A percentile compares a stretch with the other conserved stretches of the same genome.
Evolutionary conservation across 179 eudicot species (phyloP).

Genomic region (Sideroxylon spinosum): DNA sequence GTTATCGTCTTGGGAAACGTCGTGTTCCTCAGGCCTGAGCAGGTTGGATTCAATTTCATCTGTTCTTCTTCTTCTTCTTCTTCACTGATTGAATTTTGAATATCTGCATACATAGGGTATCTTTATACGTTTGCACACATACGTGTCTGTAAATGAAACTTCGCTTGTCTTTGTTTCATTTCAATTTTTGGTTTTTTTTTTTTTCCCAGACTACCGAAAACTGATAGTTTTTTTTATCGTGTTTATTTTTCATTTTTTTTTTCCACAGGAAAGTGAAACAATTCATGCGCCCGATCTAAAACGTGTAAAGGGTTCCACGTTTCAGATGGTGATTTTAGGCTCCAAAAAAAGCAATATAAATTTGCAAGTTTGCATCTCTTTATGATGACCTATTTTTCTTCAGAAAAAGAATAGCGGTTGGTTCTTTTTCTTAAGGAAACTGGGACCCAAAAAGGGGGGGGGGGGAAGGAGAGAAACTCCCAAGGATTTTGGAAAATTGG

Average conservation of each 20-base stretch:
- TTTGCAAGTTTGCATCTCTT: too few species aligned
- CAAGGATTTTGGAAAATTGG: too few species aligned
- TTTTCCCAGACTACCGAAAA: slow-evolving; percentile 25
- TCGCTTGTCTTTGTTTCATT: too few species aligned
- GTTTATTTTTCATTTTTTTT: slow-evolving; percentile 26
- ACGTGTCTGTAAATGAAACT: too few species aligned
- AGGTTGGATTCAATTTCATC: slow-evolving; percentile 46
- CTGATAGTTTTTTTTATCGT: slow-evolving; percentile 42
- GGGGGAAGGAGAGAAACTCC: too few species aligned
- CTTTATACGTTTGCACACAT: too few species aligned
- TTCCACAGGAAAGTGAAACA: slow-evolving; percentile 47
- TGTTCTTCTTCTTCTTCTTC: not conserved
- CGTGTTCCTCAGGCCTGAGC: slow-evolving; percentile 75
- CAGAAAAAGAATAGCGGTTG: too few species aligned
- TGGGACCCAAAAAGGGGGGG: too few species aligned
- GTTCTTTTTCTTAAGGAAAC: too few species aligned
- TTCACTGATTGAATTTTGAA: too few species aligned
- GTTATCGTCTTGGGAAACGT: slow-evolving; percentile 73
- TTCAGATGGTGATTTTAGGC: slow-evolving; percentile 30
- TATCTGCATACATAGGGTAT: not conserved
- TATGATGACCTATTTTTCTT: too few species aligned
- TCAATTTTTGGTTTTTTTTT: not conserved
- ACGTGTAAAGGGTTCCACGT: slow-evolving; percentile 30
- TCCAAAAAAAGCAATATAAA: too few species aligned
- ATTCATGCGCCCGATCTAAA: slow-evolving; percentile 57